phyloP scores from a whole-genome alignment of 495 filamentous ascomycete genomes.

The Tuber aestivum region DNA sequence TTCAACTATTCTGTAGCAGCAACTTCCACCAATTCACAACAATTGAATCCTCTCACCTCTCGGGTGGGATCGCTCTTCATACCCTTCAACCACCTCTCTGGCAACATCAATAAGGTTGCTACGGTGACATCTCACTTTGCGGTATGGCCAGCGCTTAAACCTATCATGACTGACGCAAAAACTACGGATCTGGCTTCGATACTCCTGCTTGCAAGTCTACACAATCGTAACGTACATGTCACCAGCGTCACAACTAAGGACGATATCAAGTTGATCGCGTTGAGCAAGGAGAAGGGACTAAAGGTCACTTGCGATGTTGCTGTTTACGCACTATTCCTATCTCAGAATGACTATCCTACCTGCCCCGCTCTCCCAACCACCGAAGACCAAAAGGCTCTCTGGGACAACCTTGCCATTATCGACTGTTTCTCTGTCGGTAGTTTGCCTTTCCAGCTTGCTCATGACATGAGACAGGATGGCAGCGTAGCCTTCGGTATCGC shows the following conservation, averaged over 20 bases:
- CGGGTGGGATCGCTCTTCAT: constrained; percentile 83
- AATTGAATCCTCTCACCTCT: constrained; percentile 63
- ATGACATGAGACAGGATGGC: constrained; percentile 53
- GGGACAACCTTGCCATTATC: constrained; percentile 70
- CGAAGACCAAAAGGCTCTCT: constrained; percentile 69
- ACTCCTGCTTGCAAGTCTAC: constrained; percentile 71
- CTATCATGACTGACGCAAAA: constrained; percentile 79
- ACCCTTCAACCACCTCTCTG: constrained; percentile 79
- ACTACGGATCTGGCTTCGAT: constrained; percentile 76
- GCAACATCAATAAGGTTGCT: constrained; percentile 81
- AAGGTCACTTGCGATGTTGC: constrained; percentile 81
- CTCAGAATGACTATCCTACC: constrained; percentile 65
- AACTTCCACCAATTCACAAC: constrained; percentile 67
- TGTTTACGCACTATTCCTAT: constrained; percentile 73
- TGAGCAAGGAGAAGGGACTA: constrained; percentile 75
- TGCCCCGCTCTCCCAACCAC: constrained; percentile 61
- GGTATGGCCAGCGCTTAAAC: constrained; percentile 73
- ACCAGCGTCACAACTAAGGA: constrained; percentile 76
- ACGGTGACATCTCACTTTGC: constrained; percentile 75
- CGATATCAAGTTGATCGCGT: constrained; percentile 71
- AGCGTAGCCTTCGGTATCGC: constrained; percentile 62
- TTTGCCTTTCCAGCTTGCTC: constrained; percentile 71
- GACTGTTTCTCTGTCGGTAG: constrained; percentile 81
- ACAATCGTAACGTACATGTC: constrained; percentile 77
- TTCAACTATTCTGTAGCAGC: constrained; percentile 83